phyloP scores from a whole-genome alignment of 768 basidiomycete species.

The Serpula lacrymans region DNA sequence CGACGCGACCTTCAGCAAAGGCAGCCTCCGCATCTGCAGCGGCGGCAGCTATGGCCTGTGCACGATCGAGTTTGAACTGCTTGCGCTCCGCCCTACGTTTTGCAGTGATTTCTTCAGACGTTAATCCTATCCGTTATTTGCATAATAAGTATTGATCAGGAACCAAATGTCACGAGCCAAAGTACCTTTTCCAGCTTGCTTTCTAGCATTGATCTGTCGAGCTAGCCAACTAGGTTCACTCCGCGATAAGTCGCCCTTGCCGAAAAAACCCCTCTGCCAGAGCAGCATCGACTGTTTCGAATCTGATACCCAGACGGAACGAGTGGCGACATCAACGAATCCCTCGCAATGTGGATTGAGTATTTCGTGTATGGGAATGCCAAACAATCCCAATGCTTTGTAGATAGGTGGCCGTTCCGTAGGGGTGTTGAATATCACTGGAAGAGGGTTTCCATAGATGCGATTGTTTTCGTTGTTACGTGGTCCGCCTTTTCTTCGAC shows the following conservation, averaged over 20 bases:
- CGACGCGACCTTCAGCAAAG: constrained; percentile 66
- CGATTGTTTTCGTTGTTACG: constrained; percentile 61
- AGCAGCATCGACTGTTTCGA: constrained; percentile 61
- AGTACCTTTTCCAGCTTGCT: constrained; percentile 56
- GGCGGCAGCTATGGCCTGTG: constrained; percentile 79
- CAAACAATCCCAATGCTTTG: constrained; percentile 51
- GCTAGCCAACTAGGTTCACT: constrained; percentile 95
- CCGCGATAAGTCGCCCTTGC: constrained; percentile 91
- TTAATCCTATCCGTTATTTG: constrained; percentile 47
- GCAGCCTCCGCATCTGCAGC: constrained; percentile 76
- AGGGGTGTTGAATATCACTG: constrained; percentile 45
- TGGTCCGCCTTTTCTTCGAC: constrained; percentile 46
- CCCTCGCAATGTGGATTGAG: constrained; percentile 76
- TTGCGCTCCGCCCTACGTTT: constrained; percentile 83
- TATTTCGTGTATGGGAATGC: constrained; percentile 54
- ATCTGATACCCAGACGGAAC: constrained; percentile 84
- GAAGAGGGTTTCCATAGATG: constrained; percentile 72
- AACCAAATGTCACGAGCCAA: too few species aligned
- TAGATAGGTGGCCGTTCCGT: constrained; percentile 37
- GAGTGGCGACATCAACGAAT: constrained; percentile 70
- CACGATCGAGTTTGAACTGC: constrained; percentile 92
- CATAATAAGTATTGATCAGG: neutral
- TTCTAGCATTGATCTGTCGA: constrained; percentile 62
- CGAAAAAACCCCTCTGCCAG: constrained; percentile 94
- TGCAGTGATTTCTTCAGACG: constrained; percentile 90